Percentiles rank a stretch among this genome's conserved stretches.
These are phyloP conservation scores for Codiaeum variegatum DNA, from an alignment of 441 rosid species.

Conservation along the genomic window DNA sequence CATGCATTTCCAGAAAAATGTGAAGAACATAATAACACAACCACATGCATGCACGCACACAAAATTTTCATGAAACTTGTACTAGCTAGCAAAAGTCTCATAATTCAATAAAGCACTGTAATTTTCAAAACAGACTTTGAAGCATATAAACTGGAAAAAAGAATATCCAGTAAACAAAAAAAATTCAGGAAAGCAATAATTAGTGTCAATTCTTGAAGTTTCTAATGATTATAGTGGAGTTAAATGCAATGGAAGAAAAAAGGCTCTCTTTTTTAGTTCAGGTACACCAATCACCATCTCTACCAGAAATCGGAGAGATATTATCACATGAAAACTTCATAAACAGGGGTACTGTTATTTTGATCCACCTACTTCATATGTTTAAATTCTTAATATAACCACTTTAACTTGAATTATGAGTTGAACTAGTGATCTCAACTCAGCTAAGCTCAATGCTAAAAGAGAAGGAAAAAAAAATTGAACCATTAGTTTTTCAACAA, in stretches of 20 bases:
- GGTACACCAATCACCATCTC: not conserved
- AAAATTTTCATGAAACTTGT: not conserved
- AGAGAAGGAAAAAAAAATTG: slow-evolving; percentile 7
- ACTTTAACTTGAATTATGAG: not conserved
- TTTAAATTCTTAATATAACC: not conserved
- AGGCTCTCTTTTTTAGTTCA: not conserved
- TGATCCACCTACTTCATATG: not conserved
- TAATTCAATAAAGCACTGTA: not conserved
- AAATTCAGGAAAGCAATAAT: not conserved
- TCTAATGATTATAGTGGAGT: not conserved
- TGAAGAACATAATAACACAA: not conserved
- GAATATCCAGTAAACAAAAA: not conserved
- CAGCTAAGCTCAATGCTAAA: not conserved
- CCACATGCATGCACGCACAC: not conserved
- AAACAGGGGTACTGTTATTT: not conserved
- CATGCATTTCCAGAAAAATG: not conserved
- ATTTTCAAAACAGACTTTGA: not conserved
- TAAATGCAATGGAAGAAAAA: not conserved
- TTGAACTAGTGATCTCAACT: not conserved
- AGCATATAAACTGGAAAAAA: no score
- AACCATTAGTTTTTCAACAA: not conserved
- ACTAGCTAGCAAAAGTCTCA: slow-evolving; percentile 5
- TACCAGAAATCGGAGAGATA: not conserved
- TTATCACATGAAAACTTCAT: not conserved
- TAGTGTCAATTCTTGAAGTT: not conserved